Evolutionary conservation across 1,139 yeast genomes (phyloP).

Genomic region (Kazachstania sp.): DNA sequence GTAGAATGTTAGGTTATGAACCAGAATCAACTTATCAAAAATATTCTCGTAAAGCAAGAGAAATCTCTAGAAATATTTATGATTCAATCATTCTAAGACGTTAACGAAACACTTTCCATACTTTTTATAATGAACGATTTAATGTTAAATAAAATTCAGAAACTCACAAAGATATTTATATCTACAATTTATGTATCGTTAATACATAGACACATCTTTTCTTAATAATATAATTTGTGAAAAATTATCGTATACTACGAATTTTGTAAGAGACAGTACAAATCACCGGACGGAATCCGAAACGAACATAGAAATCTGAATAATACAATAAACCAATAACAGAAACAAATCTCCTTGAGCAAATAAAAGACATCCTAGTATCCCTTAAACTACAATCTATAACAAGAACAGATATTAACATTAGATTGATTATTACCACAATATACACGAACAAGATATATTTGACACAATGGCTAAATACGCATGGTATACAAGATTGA

Average conservation of each 20-base stretch:
- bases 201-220: no score
- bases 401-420: no score
- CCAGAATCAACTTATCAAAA: conserved; percentile 20
- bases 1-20: conserved; percentile 31
- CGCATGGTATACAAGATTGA: conserved; percentile 67
- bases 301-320: no score
- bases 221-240: no score
- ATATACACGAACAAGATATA: neutral
- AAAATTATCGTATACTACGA: no score
- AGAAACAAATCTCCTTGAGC: conserved; percentile 1
- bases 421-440: neutral
- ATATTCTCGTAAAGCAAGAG: conserved; percentile 6
- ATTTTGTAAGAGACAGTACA: no score
- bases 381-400: no score
- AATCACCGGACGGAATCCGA: no score
- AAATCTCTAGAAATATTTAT: neutral
- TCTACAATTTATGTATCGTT: no score
- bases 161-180: no score
- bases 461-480: conserved; percentile 37
- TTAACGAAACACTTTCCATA: neutral
- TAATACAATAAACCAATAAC: neutral
- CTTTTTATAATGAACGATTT: no score
- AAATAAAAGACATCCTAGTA: neutral
- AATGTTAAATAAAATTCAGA: no score
- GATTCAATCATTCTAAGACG: neutral